A percentile compares a stretch with the other conserved stretches of the same genome.
Evolutionary conservation across 2,329 filamentous ascomycete genomes (phyloP).

Genomic region (Fusarium sp.): DNA sequence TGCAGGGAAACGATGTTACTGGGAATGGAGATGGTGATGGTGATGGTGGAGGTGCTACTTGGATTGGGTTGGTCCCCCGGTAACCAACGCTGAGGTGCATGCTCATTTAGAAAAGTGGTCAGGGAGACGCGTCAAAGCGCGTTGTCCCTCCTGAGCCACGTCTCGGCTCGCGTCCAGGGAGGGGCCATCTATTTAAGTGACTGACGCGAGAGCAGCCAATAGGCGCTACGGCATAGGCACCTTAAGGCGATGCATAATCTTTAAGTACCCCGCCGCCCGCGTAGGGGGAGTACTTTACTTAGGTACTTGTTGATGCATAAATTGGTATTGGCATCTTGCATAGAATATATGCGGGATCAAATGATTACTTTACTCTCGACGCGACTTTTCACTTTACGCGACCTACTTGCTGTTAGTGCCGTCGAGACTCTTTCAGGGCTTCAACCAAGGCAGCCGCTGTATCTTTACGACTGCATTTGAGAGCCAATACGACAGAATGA

Average conservation of each 20-base stretch:
- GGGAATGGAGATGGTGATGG: constrained; percentile 5
- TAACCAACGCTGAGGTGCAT: constrained; percentile 16
- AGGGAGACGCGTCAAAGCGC: constrained; percentile 30
- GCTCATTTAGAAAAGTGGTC: constrained; percentile 36
- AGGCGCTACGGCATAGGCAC: not conserved
- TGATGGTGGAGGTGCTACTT: constrained; percentile 15
- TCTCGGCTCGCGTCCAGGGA: constrained; percentile 17
- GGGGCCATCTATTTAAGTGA: constrained; percentile 23
- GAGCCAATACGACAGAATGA: not conserved
- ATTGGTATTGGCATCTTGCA: not conserved
- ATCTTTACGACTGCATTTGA: not conserved
- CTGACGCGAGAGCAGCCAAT: constrained; percentile 14
- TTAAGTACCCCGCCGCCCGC: not conserved
- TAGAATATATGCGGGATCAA: not conserved
- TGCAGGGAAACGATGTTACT: constrained; percentile 10
- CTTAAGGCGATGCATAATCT: not conserved
- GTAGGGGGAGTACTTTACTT: not conserved
- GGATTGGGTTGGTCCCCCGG: constrained; percentile 26
- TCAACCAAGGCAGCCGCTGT: not conserved
- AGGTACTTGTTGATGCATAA: constrained; percentile 12
- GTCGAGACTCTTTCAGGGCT: not conserved
- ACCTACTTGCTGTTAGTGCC: not conserved
- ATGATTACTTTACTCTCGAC: not conserved
- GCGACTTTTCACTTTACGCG: constrained; percentile 10
- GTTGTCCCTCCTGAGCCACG: constrained; percentile 12